Percentiles rank a stretch among this genome's conserved stretches.
These are phyloP conservation scores for Geranium rotundifolium DNA, from an alignment of 345 rosid genomes.

Conservation along the genomic window DNA sequence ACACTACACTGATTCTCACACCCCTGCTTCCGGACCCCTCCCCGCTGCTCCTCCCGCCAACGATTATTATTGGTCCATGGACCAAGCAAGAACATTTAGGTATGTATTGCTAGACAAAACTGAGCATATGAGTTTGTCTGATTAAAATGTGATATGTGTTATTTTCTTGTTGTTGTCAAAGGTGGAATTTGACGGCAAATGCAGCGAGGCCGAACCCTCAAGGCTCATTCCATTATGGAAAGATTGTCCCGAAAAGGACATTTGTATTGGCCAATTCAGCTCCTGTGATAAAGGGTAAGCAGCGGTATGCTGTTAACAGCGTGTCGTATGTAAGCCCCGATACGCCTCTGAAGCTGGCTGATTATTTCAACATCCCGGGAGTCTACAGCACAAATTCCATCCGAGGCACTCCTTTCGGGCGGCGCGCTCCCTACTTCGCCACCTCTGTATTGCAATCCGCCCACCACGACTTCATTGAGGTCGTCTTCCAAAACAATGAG, in stretches of 20 bases:
- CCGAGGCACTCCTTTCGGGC: no score
- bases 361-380: conserved; percentile 54
- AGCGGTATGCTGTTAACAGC: conserved; percentile 58
- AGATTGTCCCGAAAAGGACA: conserved; percentile 37
- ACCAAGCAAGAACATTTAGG: background rate
- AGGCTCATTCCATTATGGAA: conserved; percentile 76
- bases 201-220: conserved; percentile 23
- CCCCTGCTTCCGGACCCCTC: conserved; percentile 46
- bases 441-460: conserved; percentile 27
- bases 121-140: no score
- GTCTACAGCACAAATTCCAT: no score
- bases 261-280: conserved; percentile 34
- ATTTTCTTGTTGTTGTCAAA: no score
- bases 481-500: conserved; percentile 63
- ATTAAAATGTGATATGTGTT: no score
- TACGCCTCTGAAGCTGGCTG: conserved; percentile 78
- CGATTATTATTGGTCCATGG: conserved; percentile 17
- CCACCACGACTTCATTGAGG: conserved; percentile 61
- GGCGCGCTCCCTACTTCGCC: no score
- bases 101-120: background rate
- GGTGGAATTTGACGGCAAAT: conserved; percentile 51
- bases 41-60: conserved; percentile 57
- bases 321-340: conserved; percentile 47
- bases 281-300: conserved; percentile 31
- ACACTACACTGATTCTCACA: conserved; percentile 48